Percentiles rank a stretch among this genome's conserved stretches.
Evolutionary conservation across 352 stramenopile species (phyloP).

Genomic region (Pythium oligandrum): DNA sequence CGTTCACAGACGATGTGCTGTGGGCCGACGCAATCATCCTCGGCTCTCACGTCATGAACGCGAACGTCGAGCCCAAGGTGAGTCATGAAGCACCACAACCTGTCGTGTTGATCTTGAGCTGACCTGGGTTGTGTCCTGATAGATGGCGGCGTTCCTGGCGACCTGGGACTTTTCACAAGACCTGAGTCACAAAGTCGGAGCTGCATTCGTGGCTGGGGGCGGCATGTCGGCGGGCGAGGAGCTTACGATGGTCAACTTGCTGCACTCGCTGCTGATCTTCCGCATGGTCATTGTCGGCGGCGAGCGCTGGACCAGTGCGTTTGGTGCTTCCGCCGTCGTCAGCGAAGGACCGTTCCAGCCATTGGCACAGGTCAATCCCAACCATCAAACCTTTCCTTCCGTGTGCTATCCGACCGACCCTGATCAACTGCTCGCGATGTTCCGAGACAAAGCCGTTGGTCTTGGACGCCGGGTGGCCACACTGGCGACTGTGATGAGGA

Average conservation of each 20-base stretch:
- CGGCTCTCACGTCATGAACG: conserved; percentile 81
- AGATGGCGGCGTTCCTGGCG: conserved; percentile 70
- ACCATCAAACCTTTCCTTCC: conserved; percentile 31
- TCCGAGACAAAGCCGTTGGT: conserved; percentile 76
- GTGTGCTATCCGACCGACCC: conserved; percentile 56
- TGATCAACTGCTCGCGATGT: conserved; percentile 62
- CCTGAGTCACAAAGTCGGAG: conserved; percentile 80
- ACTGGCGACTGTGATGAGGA: conserved; percentile 21
- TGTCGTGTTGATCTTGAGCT: background rate
- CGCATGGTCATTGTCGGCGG: conserved; percentile 82
- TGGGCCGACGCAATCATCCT: conserved; percentile 84
- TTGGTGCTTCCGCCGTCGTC: conserved; percentile 78
- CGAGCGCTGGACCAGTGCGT: conserved; percentile 82
- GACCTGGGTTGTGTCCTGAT: background rate
- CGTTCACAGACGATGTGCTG: conserved; percentile 74
- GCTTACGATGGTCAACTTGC: conserved; percentile 80
- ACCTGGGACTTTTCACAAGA: conserved; percentile 67
- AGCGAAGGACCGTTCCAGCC: conserved; percentile 66
- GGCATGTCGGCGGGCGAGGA: conserved; percentile 81
- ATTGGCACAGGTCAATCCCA: conserved; percentile 4
- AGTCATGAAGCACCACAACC: background rate
- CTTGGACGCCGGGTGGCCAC: conserved; percentile 64
- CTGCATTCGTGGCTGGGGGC: conserved; percentile 80
- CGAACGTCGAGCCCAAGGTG: conserved; percentile 84
- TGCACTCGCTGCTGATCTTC: conserved; percentile 87